Conservation (phyloP, 2,329 filamentous ascomycete genomes). For the Thelonectria olida region DNA sequence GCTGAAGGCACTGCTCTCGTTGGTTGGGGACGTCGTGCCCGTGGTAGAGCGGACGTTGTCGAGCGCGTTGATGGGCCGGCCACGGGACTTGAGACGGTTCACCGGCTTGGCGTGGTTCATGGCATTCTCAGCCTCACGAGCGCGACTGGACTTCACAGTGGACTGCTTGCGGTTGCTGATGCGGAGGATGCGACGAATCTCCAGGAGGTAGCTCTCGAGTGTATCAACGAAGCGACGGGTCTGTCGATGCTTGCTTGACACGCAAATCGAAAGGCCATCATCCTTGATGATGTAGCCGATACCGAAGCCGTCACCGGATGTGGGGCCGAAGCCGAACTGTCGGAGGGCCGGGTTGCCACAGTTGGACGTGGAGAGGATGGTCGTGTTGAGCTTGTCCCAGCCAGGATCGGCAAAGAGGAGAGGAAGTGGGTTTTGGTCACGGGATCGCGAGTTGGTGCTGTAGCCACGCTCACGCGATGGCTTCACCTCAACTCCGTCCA, state of each 20-base stretch:
- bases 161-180: conserved; percentile 65
- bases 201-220: conserved; percentile 87
- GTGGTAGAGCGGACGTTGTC: conserved; percentile 53
- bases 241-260: conserved; percentile 92
- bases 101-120: conserved; percentile 45
- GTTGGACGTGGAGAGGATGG: conserved; percentile 96
- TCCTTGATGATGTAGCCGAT: conserved; percentile 98
- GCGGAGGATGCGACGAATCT: conserved; percentile 85
- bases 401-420: conserved; percentile 86
- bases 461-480: conserved; percentile 60
- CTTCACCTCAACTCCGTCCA: conserved; percentile 44
- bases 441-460: conserved; percentile 61
- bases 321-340: conserved; percentile 96
- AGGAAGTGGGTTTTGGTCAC: conserved; percentile 67
- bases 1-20: conserved; percentile 76
- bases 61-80: conserved; percentile 73
- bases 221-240: conserved; percentile 91
- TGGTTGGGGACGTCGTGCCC: conserved; percentile 68
- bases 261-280: conserved; percentile 83
- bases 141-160: conserved; percentile 56
- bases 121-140: conserved; percentile 60
- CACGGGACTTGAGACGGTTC: conserved; percentile 73
- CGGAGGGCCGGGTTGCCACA: conserved; percentile 95
- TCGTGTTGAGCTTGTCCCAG: conserved; percentile 96
- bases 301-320: conserved; percentile 91